These are phyloP conservation scores for Tolypocladium paradoxum DNA, from an alignment of 2,329 filamentous ascomycete genomes.

Conservation along the genomic window DNA sequence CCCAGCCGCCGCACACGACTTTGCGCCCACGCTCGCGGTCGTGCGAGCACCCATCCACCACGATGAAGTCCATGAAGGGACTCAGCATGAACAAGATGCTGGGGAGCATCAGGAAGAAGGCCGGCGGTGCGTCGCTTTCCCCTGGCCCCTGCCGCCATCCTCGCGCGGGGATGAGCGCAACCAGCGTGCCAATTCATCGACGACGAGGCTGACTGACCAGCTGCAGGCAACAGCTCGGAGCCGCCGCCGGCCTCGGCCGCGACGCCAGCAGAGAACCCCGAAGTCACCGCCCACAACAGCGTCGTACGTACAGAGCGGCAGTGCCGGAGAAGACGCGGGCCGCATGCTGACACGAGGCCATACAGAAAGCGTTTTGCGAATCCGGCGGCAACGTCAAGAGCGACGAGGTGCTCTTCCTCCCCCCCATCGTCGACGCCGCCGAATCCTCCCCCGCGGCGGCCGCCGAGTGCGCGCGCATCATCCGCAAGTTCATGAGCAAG, in stretches of 20 bases:
- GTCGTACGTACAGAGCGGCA: conserved; percentile 42
- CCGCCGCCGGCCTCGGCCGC: conserved; percentile 10
- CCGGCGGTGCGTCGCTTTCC: conserved; percentile 15
- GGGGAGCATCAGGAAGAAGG: conserved; percentile 41
- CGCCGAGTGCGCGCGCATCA: conserved; percentile 65
- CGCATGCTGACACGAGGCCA: conserved; percentile 9
- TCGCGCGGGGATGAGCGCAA: neutral
- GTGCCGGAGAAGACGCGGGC: neutral
- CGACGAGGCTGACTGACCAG: neutral
- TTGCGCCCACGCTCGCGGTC: neutral
- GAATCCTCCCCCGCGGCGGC: conserved; percentile 85
- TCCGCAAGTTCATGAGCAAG: conserved; percentile 72
- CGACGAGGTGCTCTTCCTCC: conserved; percentile 86
- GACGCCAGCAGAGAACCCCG: conserved; percentile 47
- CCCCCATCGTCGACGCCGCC: conserved; percentile 86
- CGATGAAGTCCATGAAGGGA: conserved; percentile 38
- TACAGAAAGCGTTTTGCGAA: conserved; percentile 71
- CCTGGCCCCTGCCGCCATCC: neutral
- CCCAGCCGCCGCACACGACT: neutral
- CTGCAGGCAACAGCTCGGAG: conserved; percentile 3
- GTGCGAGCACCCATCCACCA: neutral
- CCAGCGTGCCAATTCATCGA: neutral
- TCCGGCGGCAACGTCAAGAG: conserved; percentile 57
- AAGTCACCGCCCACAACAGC: conserved; percentile 52
- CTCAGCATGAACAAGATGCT: conserved; percentile 47